Percentiles rank a stretch among this genome's conserved stretches.
Conservation (phyloP, 345 rosid species). For the Microcos paniculata region DNA sequence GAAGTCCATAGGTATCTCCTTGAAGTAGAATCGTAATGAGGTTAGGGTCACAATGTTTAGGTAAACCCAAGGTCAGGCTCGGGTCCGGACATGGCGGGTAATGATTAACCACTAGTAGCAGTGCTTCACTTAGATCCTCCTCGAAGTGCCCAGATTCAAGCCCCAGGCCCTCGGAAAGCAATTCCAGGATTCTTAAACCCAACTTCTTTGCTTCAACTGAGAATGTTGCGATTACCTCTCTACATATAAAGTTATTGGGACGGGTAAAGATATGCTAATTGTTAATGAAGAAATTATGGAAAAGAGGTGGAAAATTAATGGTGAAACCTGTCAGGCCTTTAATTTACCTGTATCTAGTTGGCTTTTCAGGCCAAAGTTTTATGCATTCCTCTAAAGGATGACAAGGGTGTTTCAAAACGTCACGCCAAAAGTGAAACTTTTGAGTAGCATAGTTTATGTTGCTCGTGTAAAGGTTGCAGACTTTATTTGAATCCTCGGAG, state of each 20-base stretch:
- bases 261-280: background rate
- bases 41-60: constrained; percentile 28
- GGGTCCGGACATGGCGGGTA: constrained; percentile 40
- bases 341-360: constrained; percentile 6
- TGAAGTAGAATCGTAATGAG: constrained; percentile 33
- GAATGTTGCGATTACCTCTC: constrained; percentile 25
- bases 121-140: constrained; percentile 2
- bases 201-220: constrained; percentile 32
- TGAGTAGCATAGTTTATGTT: background rate
- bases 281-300: background rate
- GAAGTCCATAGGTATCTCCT: constrained; percentile 33
- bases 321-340: background rate
- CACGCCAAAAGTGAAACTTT: constrained; percentile 21
- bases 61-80: constrained; percentile 34
- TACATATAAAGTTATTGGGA: background rate
- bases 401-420: constrained; percentile 18
- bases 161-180: constrained; percentile 31
- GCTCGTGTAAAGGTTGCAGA: constrained; percentile 22
- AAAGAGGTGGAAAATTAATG: no score
- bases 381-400: constrained; percentile 16
- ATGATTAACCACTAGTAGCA: constrained; percentile 18
- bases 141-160: constrained; percentile 24
- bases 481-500: background rate
- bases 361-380: constrained; percentile 25
- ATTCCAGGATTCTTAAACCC: constrained; percentile 28